These are phyloP conservation scores for Russula sp. DNA, from an alignment of 768 basidiomycete genomes.

Conservation along the genomic window DNA sequence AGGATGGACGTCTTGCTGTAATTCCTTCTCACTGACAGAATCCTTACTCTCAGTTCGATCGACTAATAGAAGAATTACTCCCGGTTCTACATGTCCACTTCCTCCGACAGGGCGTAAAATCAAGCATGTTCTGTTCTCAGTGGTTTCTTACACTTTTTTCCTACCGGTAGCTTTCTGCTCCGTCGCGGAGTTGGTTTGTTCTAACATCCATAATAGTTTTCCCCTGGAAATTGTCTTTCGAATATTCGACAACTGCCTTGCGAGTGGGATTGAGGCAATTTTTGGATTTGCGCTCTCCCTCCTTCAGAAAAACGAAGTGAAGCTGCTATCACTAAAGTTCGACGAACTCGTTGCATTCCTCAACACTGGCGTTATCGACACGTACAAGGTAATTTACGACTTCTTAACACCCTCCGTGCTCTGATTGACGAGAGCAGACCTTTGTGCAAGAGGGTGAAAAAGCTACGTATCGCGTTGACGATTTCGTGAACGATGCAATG, in stretches of 20 bases:
- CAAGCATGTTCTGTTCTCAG: conserved; percentile 97
- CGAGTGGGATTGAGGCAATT: conserved; percentile 94
- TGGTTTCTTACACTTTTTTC: conserved; percentile 99
- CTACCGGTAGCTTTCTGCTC: conserved; percentile 57
- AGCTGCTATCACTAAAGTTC: conserved; percentile 75
- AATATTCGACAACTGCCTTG: conserved; percentile 94
- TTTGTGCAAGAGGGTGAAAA: conserved; percentile 4
- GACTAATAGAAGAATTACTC: conserved; percentile 84
- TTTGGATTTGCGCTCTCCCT: conserved; percentile 91
- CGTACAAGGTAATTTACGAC: conserved; percentile 50
- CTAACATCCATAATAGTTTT: conserved; percentile 49
- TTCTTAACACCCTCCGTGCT: not conserved
- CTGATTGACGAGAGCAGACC: not conserved
- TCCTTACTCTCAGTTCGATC: conserved; percentile 65
- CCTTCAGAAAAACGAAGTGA: conserved; percentile 81
- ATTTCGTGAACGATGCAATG: conserved; percentile 85
- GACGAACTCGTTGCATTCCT: conserved; percentile 85
- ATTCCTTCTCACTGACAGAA: conserved; percentile 2
- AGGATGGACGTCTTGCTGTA: not conserved
- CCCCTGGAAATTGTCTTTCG: conserved; percentile 92
- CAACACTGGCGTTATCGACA: conserved; percentile 76
- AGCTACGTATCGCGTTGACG: conserved; percentile 58
- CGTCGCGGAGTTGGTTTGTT: not conserved
- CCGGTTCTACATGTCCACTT: conserved; percentile 94
- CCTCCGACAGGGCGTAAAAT: conserved; percentile 89